A percentile compares a stretch with the other conserved stretches of the same genome.
Conservation (phyloP, 2,329 filamentous ascomycete genomes). For the Pseudogymnoascus pannorum region DNA sequence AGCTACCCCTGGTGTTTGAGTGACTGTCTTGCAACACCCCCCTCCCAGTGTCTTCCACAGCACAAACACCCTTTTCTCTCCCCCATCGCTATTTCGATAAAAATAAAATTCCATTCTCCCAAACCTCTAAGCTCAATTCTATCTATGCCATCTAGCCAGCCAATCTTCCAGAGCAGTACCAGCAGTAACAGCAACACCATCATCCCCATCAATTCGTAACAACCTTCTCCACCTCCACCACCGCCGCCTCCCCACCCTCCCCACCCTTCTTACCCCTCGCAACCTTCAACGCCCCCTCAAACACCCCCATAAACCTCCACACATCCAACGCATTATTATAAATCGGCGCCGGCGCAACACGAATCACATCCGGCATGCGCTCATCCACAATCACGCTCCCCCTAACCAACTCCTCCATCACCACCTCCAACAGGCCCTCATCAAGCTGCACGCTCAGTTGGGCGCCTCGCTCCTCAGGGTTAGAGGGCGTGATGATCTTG, state of each 20-base stretch:
- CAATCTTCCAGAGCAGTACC: too few species aligned
- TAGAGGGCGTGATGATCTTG: slow-evolving; percentile 57
- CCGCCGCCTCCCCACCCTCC: neutral
- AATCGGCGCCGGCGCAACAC: slow-evolving; percentile 65
- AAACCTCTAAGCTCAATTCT: neutral
- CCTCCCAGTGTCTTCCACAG: neutral
- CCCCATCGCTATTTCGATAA: neutral
- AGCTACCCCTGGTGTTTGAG: neutral
- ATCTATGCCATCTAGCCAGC: neutral
- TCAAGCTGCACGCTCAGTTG: slow-evolving; percentile 61
- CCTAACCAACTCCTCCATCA: slow-evolving; percentile 54
- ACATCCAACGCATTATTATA: slow-evolving; percentile 68
- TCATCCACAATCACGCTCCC: slow-evolving; percentile 65
- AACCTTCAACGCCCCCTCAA: slow-evolving; percentile 31
- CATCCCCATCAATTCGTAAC: neutral
- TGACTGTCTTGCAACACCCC: neutral
- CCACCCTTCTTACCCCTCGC: slow-evolving; percentile 16
- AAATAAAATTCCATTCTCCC: neutral
- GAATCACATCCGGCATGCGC: slow-evolving; percentile 65
- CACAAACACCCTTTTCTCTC: neutral
- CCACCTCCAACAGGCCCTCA: slow-evolving; percentile 52
- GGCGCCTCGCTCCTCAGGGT: slow-evolving; percentile 58
- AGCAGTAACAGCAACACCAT: too few species aligned
- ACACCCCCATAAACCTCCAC: slow-evolving; percentile 46
- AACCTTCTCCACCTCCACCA: neutral